phyloP scores from a whole-genome alignment of 2,329 filamentous ascomycete genomes.

The Colletotrichum tamarilloi region DNA sequence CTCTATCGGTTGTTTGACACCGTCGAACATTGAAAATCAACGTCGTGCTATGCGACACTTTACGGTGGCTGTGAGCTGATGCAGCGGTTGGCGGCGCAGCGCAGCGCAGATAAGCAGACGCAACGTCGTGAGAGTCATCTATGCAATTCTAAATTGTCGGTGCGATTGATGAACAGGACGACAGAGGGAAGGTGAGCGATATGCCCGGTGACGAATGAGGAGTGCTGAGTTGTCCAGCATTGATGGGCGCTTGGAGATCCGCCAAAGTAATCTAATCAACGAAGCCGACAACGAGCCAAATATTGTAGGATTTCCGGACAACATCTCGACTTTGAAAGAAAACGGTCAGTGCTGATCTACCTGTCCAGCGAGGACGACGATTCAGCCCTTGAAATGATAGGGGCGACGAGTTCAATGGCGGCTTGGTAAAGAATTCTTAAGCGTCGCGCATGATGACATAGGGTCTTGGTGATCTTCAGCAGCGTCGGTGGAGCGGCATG shows the following conservation, averaged over 20 bases:
- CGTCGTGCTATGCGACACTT: background rate
- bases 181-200: background rate
- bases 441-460: background rate
- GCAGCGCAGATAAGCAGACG: background rate
- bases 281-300: background rate
- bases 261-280: background rate
- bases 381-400: background rate
- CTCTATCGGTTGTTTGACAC: background rate
- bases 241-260: background rate
- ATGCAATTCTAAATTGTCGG: background rate
- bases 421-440: background rate
- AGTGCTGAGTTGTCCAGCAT: background rate
- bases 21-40: background rate
- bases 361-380: background rate
- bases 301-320: background rate
- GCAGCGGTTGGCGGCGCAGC: background rate
- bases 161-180: background rate
- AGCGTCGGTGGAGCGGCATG: conserved; percentile 1
- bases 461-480: conserved; percentile 24
- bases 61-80: background rate
- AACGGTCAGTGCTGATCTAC: background rate
- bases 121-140: background rate
- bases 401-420: background rate
- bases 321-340: background rate
- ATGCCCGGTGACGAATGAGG: background rate